These are phyloP conservation scores for Pseudomassariella vexata DNA, from an alignment of 2,329 filamentous ascomycete species.

Conservation along the genomic window DNA sequence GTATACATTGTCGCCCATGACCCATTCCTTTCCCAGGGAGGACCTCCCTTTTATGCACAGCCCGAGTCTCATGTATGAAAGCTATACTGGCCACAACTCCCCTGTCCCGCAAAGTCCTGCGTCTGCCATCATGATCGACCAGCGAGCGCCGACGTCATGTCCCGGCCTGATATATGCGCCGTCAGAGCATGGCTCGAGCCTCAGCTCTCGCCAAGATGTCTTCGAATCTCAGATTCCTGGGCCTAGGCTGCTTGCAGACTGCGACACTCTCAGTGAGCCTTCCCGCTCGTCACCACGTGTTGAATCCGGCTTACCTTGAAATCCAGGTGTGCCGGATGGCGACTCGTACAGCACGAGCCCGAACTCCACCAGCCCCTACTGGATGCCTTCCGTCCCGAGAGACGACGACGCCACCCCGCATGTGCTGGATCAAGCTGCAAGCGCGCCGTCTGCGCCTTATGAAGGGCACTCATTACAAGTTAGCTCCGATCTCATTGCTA, in stretches of 20 bases:
- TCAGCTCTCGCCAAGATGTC: conserved; percentile 53
- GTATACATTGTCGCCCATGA: conserved; percentile 49
- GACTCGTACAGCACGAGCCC: conserved; percentile 46
- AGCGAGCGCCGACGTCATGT: conserved; percentile 52
- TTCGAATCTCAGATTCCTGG: conserved; percentile 46
- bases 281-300: conserved; percentile 17
- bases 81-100: conserved; percentile 46
- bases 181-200: conserved; percentile 55
- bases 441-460: conserved; percentile 23
- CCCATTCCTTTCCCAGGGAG: conserved; percentile 47
- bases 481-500: conserved; percentile 61
- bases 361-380: conserved; percentile 41
- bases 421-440: conserved; percentile 28
- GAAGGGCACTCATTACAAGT: conserved; percentile 43
- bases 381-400: conserved; percentile 35
- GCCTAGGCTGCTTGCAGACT: conserved; percentile 45
- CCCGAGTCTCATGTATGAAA: conserved; percentile 52
- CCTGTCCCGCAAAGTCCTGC: conserved; percentile 51
- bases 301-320: conserved; percentile 8
- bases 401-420: conserved; percentile 40
- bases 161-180: conserved; percentile 56
- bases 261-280: conserved; percentile 51
- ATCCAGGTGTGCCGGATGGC: conserved; percentile 44
- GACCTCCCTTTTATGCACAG: conserved; percentile 52
- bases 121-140: conserved; percentile 49